Base-by-base conservation (phyloP, 495 filamentous ascomycete species). In the Hypoxylon cercidicola region DNA sequence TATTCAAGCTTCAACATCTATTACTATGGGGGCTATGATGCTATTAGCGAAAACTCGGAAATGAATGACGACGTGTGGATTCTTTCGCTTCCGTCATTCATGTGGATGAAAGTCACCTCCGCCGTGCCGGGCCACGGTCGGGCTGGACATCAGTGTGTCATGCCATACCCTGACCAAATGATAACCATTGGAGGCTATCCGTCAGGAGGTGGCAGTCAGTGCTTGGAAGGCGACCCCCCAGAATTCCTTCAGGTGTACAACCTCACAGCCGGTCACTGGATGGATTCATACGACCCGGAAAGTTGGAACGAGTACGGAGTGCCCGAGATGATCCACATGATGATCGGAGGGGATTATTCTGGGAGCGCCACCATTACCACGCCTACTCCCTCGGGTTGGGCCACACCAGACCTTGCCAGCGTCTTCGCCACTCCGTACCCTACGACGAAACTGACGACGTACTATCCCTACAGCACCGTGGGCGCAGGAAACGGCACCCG, bases 101-200 rank as follows among this genome's bases (percentile, higher is more conserved):
- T 77, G n/a, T 94, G 91, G 91, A 84, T 84, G 34, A 84, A 85
- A 64, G 79, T 88, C 11, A 80, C 82, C 30, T 72, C 71, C 0
- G 84, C 88, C 3, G 76, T 55, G 0, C 41, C 47, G 3, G 64
- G 47, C 10, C 85, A 85, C 55, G 86, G 75, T 10, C 84, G 90
- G 32, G 85, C 79, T 16, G 82, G 82, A 0, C 90, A 92, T 66
- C 79, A 83, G 66, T 92, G 89, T 62, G 75, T 88, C 34, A 87
- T 79, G 72, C 83, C 87, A 0, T 91, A 90, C 60, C 87, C 89
- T 2, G 87, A 92, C 66, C 85, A 90, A 66, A 90, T 93, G 88
- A 73, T 92, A 59, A 81, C 83, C 0, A 72, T 93, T n/a, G 90
- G 90, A 10, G 89, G 90, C 0, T 66, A 74, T 10, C 70, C 69